phyloP scores from a whole-genome alignment of 2,329 filamentous ascomycete species.

The Esteya vermicola region DNA sequence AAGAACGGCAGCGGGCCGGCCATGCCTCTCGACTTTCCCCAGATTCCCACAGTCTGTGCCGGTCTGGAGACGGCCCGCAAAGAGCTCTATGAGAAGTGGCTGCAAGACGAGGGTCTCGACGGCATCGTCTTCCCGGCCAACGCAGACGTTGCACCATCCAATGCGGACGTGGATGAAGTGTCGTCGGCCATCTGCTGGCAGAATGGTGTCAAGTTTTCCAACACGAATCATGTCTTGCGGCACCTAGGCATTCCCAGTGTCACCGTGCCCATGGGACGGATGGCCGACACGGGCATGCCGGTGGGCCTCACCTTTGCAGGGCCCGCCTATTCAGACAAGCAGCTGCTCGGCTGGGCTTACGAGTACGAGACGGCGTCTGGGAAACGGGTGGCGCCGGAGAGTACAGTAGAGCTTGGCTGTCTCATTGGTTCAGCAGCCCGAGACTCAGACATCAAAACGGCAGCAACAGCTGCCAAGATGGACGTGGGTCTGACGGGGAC shows the following conservation, averaged over 20 bases:
- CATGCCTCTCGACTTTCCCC: too few species aligned
- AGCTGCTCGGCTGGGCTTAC: not conserved
- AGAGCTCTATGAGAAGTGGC: too few species aligned
- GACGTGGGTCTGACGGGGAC: too few species aligned
- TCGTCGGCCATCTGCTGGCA: constrained; percentile 17
- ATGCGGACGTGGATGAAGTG: not conserved
- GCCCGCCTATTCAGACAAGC: not conserved
- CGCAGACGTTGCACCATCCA: not conserved
- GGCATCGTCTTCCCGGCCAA: not conserved
- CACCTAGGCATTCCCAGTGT: constrained; percentile 41
- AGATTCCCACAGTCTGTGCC: too few species aligned
- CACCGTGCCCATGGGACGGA: constrained; percentile 36
- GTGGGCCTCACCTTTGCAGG: not conserved
- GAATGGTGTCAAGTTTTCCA: constrained; percentile 38
- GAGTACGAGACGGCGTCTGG: too few species aligned
- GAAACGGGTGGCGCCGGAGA: too few species aligned
- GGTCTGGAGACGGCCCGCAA: too few species aligned
- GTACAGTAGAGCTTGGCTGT: too few species aligned
- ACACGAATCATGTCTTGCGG: constrained; percentile 36
- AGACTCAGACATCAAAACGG: too few species aligned
- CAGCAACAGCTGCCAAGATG: too few species aligned
- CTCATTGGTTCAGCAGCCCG: too few species aligned
- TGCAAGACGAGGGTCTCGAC: not conserved
- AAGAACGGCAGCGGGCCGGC: too few species aligned
- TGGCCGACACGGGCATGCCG: constrained; percentile 13